Evolutionary conservation across 768 basidiomycete genomes (phyloP).

Genomic region (Rubroboletus satanas): DNA sequence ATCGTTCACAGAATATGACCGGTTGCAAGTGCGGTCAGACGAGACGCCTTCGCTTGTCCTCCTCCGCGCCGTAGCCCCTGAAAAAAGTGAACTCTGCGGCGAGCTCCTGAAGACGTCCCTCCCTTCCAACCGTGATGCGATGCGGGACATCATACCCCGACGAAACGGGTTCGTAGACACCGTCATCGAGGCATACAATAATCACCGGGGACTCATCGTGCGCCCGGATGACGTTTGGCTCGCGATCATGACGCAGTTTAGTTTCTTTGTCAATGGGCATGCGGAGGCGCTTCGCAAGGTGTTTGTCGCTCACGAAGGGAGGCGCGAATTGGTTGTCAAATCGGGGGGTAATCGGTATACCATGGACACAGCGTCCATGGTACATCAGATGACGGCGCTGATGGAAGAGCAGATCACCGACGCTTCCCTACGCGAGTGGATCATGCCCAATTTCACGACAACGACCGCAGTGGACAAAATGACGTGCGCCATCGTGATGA

Average conservation of each 20-base stretch:
- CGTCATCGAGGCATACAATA: conserved; percentile 33
- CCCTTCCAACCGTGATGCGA: conserved; percentile 8
- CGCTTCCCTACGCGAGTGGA: conserved; percentile 35
- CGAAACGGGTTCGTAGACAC: conserved; percentile 36
- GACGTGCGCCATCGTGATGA: conserved; percentile 39
- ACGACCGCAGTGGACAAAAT: conserved; percentile 39
- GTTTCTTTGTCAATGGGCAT: conserved; percentile 38
- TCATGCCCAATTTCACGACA: conserved; percentile 43
- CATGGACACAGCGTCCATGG: conserved; percentile 33
- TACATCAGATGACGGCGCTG: conserved; percentile 19
- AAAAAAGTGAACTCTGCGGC: conserved; percentile 20
- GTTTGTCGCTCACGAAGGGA: conserved; percentile 28
- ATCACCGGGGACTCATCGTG: conserved; percentile 37
- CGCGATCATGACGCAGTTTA: conserved; percentile 35
- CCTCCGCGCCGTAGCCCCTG: conserved; percentile 19
- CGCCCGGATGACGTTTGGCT: conserved; percentile 51
- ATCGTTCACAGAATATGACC: conserved; percentile 31
- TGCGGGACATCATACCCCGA: conserved; percentile 29
- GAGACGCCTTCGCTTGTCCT: conserved; percentile 21
- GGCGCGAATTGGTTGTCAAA: conserved; percentile 26
- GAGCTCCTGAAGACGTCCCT: conserved; percentile 31
- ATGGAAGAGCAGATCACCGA: conserved; percentile 24
- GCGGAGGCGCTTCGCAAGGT: conserved; percentile 31
- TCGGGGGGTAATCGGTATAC: conserved; percentile 14
- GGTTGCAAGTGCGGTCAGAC: conserved; percentile 20